These are phyloP conservation scores for Nematocida sp. DNA, from an alignment of 371 early-diverging fungal species.

Conservation along the genomic window DNA sequence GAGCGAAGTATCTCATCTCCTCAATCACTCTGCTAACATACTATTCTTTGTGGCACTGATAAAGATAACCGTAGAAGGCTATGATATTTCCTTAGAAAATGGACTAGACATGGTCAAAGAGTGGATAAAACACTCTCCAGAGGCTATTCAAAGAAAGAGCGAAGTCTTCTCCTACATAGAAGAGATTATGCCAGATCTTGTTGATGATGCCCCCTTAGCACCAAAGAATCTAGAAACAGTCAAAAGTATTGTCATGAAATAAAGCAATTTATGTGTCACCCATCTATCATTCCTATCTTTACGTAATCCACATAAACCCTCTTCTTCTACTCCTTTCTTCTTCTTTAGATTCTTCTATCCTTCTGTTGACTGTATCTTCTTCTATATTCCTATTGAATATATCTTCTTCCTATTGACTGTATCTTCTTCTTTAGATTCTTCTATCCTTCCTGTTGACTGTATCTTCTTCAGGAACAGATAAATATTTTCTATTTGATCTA, in stretches of 20 bases:
- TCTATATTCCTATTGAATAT: no score
- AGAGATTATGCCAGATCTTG: slow-evolving; percentile 24
- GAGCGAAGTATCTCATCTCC: neutral
- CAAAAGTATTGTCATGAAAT: slow-evolving; percentile 13
- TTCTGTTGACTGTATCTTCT: neutral
- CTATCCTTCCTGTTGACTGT: no score
- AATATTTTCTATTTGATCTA: no score
- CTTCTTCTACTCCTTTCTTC: neutral
- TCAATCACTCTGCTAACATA: neutral
- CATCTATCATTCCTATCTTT: neutral
- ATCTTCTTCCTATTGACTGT: no score
- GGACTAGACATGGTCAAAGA: slow-evolving; percentile 20
- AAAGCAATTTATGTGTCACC: slow-evolving; percentile 1
- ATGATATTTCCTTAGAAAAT: neutral
- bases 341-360: neutral
- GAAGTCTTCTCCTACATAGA: slow-evolving; percentile 39
- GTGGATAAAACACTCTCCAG: slow-evolving; percentile 1
- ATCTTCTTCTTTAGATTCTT: no score
- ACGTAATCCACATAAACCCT: neutral
- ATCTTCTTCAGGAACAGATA: no score
- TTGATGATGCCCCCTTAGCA: slow-evolving; percentile 40
- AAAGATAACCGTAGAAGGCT: slow-evolving; percentile 34
- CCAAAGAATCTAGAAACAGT: slow-evolving; percentile 21
- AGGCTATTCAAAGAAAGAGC: neutral
- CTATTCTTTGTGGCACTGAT: slow-evolving; percentile 22